phyloP scores from a whole-genome alignment of 208 protist species.

The Leishmania mexicana region DNA sequence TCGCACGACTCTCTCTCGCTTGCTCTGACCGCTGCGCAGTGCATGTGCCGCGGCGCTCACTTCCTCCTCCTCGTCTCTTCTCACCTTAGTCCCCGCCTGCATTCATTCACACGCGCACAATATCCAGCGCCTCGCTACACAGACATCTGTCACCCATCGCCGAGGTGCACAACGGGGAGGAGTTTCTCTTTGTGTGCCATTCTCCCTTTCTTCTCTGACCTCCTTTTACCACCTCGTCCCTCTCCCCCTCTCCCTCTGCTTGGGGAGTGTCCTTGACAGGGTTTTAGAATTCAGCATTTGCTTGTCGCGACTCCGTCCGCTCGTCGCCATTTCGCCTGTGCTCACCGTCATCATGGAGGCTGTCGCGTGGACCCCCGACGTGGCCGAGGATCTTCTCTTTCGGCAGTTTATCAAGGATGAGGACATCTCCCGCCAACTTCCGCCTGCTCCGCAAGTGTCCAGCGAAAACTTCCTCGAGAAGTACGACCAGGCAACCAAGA shows the following conservation, averaged over 20 bases:
- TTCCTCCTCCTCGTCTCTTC: not conserved
- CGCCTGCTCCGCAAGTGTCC: constrained; percentile 55
- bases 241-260: not conserved
- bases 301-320: not conserved
- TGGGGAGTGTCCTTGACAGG: not conserved
- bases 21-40: not conserved
- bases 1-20: not conserved
- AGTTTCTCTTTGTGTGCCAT: not conserved
- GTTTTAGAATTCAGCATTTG: not conserved
- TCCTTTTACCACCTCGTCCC: not conserved
- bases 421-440: constrained; percentile 69
- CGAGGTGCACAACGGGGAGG: not conserved
- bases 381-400: constrained; percentile 90
- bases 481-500: constrained; percentile 81
- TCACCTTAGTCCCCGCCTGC: not conserved
- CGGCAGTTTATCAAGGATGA: constrained; percentile 89
- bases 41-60: not conserved
- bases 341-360: constrained; percentile 22
- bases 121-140: not conserved
- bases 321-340: not conserved
- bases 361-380: constrained; percentile 66
- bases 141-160: not conserved
- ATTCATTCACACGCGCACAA: not conserved
- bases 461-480: constrained; percentile 63
- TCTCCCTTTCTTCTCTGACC: not conserved